Evolutionary conservation across 2,329 filamentous ascomycete genomes (phyloP), one percentile per base, ranked within the genome.

Genomic region (Macroventuria anomochaeta): DNA sequence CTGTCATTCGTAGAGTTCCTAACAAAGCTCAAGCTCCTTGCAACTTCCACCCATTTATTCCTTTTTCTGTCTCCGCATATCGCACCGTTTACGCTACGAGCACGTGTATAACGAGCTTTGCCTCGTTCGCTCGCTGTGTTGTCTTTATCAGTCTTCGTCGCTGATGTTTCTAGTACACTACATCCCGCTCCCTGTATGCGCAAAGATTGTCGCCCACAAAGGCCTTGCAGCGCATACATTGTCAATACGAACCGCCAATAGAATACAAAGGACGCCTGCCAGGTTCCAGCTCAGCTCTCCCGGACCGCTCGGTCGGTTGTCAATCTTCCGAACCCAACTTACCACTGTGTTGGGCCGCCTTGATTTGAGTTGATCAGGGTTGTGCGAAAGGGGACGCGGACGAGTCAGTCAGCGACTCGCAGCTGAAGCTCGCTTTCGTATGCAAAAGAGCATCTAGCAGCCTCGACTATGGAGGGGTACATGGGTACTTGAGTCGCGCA

Each of bases 1-100:
- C 41, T 51, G 52, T 55, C 52, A 49, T 18, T 31, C 46, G 46
- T 55, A 54, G 51, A 39, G 51, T 48, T 39, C 44, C 23, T 42
- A 10, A 34, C 28, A 47, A 39, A 43, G 32, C 34, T 46, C 41
- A 34, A 29, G 31, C 44, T 54, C 39, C 33, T 33, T 18, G 5
- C 17, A 17, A 44, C 39, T 49, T 38, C 21, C 33, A 29, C 31
- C 8, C 18, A 23, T 23, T 17, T n/a, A 10, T 54, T 46, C 44
- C 51, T 49, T 49, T 48, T 53, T 32, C 28, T 28, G 44, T 32
- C 51, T 54, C 44, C 44, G 29, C 44, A 46, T 12, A 32, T 29
- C 44, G 44, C n/a, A 44, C 44, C 44, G 51, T 54, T 48, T 36
- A n/a, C 33, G 29, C 44, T 54, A 54, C 46, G 21, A 34, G 44